Evolutionary conservation across 208 protist genomes (phyloP).

Genomic region (Naegleria lovaniensis): DNA sequence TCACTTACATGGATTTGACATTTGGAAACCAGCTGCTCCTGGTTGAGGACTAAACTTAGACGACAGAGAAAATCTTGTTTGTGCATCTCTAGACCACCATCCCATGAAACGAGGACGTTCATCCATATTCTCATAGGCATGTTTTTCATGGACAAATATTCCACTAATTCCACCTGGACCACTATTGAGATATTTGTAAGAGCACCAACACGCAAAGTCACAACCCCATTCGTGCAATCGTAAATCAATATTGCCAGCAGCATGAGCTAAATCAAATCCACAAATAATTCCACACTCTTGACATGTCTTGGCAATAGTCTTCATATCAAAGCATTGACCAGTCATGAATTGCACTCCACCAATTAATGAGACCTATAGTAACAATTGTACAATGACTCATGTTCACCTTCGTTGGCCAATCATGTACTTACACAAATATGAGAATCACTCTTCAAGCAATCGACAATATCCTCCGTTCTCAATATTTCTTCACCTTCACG

Average conservation of each 20-base stretch:
- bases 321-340: constrained; percentile 82
- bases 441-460: constrained; percentile 66
- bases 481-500: constrained; percentile 57
- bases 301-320: constrained; percentile 71
- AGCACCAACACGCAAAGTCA: constrained; percentile 90
- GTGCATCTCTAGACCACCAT: constrained; percentile 78
- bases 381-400: no score
- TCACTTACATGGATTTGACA: constrained; percentile 60
- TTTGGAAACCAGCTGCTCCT: constrained; percentile 68
- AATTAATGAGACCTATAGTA: constrained; percentile 71
- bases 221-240: constrained; percentile 87
- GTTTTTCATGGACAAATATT: constrained; percentile 77
- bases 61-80: constrained; percentile 61
- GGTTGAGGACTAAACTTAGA: constrained; percentile 53
- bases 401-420: no score
- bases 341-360: constrained; percentile 84
- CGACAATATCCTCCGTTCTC: constrained; percentile 67
- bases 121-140: constrained; percentile 50
- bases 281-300: constrained; percentile 68
- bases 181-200: constrained; percentile 90
- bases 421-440: constrained; percentile 72
- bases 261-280: constrained; percentile 85
- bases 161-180: constrained; percentile 77
- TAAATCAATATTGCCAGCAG: constrained; percentile 82
- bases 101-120: constrained; percentile 60